A percentile compares a stretch with the other conserved stretches of the same genome.
phyloP scores from a whole-genome alignment of 2,329 filamentous ascomycete genomes.

The Claviceps capensis region DNA sequence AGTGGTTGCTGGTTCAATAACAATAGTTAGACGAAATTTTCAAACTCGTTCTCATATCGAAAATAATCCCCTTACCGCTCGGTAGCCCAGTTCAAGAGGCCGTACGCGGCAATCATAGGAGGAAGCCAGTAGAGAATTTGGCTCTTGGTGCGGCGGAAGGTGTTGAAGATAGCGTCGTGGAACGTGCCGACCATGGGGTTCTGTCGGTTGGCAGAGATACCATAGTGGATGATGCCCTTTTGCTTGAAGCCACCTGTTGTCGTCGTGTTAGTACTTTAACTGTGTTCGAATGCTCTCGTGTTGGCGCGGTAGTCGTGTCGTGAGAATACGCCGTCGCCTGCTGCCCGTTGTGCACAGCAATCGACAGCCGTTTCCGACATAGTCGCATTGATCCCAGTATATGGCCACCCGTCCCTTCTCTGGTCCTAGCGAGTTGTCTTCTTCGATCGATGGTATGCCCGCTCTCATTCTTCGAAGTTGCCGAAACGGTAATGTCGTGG shows the following conservation, averaged over 20 bases:
- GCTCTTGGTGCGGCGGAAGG: constrained; percentile 68
- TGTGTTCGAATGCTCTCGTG: neutral
- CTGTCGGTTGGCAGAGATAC: constrained; percentile 77
- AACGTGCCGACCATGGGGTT: constrained; percentile 66
- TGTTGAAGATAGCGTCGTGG: constrained; percentile 88
- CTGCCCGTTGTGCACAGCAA: too few species aligned
- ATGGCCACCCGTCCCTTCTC: neutral
- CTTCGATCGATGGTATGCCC: neutral
- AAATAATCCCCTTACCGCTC: constrained; percentile 51
- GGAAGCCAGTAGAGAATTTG: constrained; percentile 87
- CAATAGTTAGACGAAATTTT: neutral
- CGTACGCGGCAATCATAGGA: constrained; percentile 66
- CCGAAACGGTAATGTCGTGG: neutral
- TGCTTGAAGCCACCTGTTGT: constrained; percentile 41
- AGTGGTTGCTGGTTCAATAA: constrained; percentile 49
- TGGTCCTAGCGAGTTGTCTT: neutral
- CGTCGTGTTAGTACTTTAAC: neutral
- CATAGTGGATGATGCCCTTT: constrained; percentile 56
- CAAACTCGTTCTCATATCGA: neutral
- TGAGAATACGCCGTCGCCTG: neutral
- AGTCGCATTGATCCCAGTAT: neutral
- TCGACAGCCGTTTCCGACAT: neutral
- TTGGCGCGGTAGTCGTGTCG: neutral
- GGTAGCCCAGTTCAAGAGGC: constrained; percentile 77
- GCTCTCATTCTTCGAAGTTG: neutral